A percentile compares a stretch with the other conserved stretches of the same genome.
Conservation (phyloP, 805 yeast species). For the Lipomyces yamanashiensis region DNA sequence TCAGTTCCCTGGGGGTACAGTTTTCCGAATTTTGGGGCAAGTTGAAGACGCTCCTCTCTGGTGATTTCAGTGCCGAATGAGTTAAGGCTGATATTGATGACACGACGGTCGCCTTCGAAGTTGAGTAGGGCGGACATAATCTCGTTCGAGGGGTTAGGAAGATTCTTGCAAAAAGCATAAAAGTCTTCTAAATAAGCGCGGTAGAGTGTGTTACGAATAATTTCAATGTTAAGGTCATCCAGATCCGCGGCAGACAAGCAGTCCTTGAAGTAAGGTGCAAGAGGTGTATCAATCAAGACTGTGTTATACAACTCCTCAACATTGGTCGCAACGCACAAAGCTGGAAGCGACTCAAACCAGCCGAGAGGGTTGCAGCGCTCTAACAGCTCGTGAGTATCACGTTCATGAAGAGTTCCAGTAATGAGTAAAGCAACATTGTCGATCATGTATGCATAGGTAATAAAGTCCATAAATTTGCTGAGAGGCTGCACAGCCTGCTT, state of each 20-base stretch:
- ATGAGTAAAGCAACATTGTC: constrained; percentile 95
- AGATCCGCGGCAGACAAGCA: constrained; percentile 80
- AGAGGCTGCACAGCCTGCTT: constrained; percentile 82
- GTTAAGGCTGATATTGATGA: constrained; percentile 88
- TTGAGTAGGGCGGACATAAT: constrained; percentile 76
- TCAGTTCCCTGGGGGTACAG: constrained; percentile 72
- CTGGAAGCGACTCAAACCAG: constrained; percentile 97
- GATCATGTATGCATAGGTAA: constrained; percentile 96
- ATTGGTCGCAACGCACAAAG: constrained; percentile 92
- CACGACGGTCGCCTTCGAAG: constrained; percentile 95
- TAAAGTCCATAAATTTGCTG: constrained; percentile 83
- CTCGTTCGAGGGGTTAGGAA: constrained; percentile 78
- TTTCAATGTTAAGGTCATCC: constrained; percentile 94
- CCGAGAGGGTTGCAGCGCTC: constrained; percentile 95
- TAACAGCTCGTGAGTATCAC: constrained; percentile 86
- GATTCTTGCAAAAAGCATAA: constrained; percentile 63
- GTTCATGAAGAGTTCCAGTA: constrained; percentile 94
- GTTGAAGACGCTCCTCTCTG: constrained; percentile 67
- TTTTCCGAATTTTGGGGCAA: constrained; percentile 83
- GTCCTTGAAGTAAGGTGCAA: constrained; percentile 93
- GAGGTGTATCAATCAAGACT: constrained; percentile 93
- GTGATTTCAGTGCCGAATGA: constrained; percentile 82
- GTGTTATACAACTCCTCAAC: constrained; percentile 90
- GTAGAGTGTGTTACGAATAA: constrained; percentile 87
- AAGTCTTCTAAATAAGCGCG: constrained; percentile 93